Evolutionary conservation across 768 basidiomycete genomes (phyloP).

Genomic region (Termitomyces sp.): DNA sequence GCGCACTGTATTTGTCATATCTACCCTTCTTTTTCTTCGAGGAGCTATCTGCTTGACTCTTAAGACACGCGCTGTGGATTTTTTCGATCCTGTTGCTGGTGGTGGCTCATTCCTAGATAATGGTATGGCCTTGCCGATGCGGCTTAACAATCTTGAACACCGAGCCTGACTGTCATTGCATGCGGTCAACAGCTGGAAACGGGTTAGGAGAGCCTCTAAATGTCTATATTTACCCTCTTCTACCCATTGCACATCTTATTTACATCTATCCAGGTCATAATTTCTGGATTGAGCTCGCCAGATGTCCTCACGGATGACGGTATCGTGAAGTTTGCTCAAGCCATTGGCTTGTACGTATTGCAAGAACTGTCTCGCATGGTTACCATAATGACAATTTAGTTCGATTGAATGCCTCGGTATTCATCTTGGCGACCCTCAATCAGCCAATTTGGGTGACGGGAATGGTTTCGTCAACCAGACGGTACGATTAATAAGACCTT

Average conservation of each 20-base stretch:
- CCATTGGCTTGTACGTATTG: slow-evolving; percentile 57
- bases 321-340: slow-evolving; percentile 53
- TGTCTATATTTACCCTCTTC: slow-evolving; percentile 40
- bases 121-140: slow-evolving; percentile 22
- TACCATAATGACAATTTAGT: slow-evolving; percentile 8
- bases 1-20: not conserved
- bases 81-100: slow-evolving; percentile 39
- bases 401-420: slow-evolving; percentile 72
- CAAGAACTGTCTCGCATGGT: slow-evolving; percentile 22
- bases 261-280: slow-evolving; percentile 43
- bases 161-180: not conserved
- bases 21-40: not conserved
- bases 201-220: slow-evolving; percentile 75
- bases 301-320: slow-evolving; percentile 53
- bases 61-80: slow-evolving; percentile 24
- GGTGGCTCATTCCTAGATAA: slow-evolving; percentile 70
- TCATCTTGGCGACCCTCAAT: slow-evolving; percentile 61
- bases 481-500: slow-evolving; percentile 29
- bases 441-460: slow-evolving; percentile 79
- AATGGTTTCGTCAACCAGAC: slow-evolving; percentile 53
- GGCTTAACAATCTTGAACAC: not conserved
- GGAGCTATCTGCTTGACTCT: not conserved
- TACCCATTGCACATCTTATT: slow-evolving; percentile 10
- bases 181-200: slow-evolving; percentile 22
- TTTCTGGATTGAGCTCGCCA: slow-evolving; percentile 61